phyloP scores from a whole-genome alignment of 495 filamentous ascomycete species.

The Daldinia caldariorum region DNA sequence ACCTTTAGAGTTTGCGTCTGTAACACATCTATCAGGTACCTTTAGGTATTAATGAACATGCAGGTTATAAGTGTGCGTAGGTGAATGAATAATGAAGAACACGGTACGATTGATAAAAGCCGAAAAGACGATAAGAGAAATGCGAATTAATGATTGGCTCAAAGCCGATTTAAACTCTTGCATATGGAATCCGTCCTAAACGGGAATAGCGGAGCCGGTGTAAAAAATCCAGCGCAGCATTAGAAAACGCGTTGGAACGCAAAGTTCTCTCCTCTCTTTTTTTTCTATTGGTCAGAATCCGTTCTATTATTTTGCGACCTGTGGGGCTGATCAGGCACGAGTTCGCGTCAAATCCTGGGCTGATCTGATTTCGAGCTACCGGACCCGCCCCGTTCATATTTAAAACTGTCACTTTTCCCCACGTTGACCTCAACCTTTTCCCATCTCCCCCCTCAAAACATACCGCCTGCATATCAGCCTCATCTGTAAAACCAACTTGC shows the following conservation, averaged over 20 bases:
- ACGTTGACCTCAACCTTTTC: slow-evolving; percentile 49
- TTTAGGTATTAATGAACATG: neutral
- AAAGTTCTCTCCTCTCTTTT: slow-evolving; percentile 7
- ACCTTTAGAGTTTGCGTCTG: neutral
- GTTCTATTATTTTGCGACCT: slow-evolving; percentile 1
- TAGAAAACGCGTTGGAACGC: neutral
- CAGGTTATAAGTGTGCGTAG: no score
- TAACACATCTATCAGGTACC: no score
- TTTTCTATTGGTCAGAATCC: slow-evolving; percentile 35
- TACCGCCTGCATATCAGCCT: slow-evolving; percentile 55
- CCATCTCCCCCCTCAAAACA: slow-evolving; percentile 47
- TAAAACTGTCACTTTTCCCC: slow-evolving; percentile 57
- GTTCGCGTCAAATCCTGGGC: slow-evolving; percentile 40
- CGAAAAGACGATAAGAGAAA: slow-evolving; percentile 10
- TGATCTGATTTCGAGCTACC: slow-evolving; percentile 57
- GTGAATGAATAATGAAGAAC: neutral
- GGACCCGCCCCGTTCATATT: slow-evolving; percentile 50
- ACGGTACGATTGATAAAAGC: neutral
- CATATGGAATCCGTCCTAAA: slow-evolving; percentile 19
- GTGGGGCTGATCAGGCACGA: slow-evolving; percentile 43
- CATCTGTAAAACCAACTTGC: slow-evolving; percentile 52
- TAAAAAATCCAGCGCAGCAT: slow-evolving; percentile 7
- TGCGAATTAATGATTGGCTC: slow-evolving; percentile 47
- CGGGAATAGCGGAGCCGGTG: slow-evolving; percentile 12
- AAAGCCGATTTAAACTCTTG: slow-evolving; percentile 25